These are phyloP conservation scores for Cnidoscolus chayamansa DNA, from an alignment of 441 rosid species.

Conservation along the genomic window DNA sequence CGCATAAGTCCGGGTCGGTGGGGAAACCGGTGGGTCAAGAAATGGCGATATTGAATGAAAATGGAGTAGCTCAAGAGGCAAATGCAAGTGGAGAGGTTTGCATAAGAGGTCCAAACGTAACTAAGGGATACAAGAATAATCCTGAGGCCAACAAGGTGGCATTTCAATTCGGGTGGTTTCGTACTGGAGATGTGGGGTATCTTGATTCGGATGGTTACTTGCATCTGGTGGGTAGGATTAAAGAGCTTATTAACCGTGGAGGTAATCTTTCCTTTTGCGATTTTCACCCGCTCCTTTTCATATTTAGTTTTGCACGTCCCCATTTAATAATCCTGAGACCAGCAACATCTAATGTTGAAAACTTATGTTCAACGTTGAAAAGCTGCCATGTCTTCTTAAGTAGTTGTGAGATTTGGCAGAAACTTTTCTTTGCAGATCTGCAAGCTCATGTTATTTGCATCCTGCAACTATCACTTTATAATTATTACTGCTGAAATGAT, in stretches of 20 bases:
- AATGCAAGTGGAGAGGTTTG: conserved; percentile 67
- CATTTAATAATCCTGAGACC: no score
- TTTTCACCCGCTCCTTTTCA: neutral
- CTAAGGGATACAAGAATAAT: conserved; percentile 76
- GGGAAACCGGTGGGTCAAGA: conserved; percentile 86
- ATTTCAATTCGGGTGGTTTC: conserved; percentile 83
- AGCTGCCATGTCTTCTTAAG: neutral
- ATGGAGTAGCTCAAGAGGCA: conserved; percentile 51
- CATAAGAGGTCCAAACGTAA: conserved; percentile 74
- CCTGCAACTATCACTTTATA: neutral
- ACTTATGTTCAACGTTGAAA: neutral
- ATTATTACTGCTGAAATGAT: no score
- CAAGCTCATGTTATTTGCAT: neutral
- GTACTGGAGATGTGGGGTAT: conserved; percentile 72
- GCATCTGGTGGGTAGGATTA: conserved; percentile 82
- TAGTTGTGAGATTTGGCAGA: neutral
- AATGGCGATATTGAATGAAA: conserved; percentile 64
- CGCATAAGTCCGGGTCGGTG: conserved; percentile 76
- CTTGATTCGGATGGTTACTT: conserved; percentile 76
- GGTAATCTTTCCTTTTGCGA: conserved; percentile 32
- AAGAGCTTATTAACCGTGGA: conserved; percentile 94
- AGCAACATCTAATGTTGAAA: neutral
- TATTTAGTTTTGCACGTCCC: neutral
- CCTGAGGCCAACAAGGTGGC: conserved; percentile 76
- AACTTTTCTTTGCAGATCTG: neutral